Conservation (phyloP, 306 rosid species). For the Alnus glutinosa region DNA sequence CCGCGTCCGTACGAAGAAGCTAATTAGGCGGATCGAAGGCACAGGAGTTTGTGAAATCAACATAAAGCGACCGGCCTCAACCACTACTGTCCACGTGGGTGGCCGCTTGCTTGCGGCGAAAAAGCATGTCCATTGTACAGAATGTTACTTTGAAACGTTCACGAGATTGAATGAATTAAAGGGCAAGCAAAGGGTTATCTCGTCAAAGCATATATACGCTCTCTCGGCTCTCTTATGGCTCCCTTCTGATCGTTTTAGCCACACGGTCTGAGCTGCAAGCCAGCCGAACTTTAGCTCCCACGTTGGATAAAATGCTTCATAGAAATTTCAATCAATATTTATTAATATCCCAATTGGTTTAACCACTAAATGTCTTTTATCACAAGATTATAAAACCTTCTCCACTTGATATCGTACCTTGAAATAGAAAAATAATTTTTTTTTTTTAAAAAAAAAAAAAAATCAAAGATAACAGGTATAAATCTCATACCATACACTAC, state of each 20-base stretch:
- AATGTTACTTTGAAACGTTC: not conserved
- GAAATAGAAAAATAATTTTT: too few relatives aligned
- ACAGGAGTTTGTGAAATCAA: not conserved
- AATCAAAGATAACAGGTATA: too few relatives aligned
- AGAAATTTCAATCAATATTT: too few relatives aligned
- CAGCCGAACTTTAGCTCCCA: not conserved
- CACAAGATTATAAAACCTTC: too few relatives aligned
- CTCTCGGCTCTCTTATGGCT: not conserved
- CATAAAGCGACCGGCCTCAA: slow-evolving; percentile 1
- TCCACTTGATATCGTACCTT: too few relatives aligned
- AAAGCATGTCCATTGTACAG: not conserved
- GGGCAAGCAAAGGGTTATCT: not conserved
- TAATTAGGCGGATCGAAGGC: not conserved
- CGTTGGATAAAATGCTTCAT: not conserved
- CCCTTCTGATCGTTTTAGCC: not conserved
- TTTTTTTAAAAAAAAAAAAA: too few relatives aligned
- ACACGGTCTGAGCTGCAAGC: not conserved
- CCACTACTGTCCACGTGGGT: not conserved
- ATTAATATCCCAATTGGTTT: too few relatives aligned
- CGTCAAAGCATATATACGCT: not conserved
- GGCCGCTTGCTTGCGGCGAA: slow-evolving; percentile 3
- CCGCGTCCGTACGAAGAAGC: not conserved
- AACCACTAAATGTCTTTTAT: too few relatives aligned
- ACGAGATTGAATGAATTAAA: slow-evolving; percentile 1
- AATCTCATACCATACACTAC: too few relatives aligned